These are phyloP conservation scores for Rhipidocladum racemiflorum DNA, from an alignment of 176 grass and related monocot genomes.

Conservation along the genomic window DNA sequence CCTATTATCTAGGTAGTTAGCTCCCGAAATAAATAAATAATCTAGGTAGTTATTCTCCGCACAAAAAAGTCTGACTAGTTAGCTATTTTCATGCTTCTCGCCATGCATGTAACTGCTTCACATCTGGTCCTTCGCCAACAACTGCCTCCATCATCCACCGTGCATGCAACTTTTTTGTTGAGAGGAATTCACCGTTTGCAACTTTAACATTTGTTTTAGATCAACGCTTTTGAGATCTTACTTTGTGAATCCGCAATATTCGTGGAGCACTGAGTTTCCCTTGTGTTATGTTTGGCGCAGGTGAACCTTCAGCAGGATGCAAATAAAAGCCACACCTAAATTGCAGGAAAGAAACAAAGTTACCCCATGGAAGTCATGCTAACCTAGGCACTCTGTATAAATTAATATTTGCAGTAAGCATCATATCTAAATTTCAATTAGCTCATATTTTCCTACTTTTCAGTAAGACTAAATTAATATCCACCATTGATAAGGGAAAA, in stretches of 20 bases:
- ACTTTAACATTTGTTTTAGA: constrained; percentile 1
- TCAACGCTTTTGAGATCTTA: constrained; percentile 45
- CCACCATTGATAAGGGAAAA: neutral
- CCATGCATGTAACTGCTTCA: neutral
- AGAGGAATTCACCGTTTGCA: neutral
- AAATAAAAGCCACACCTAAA: constrained; percentile 93
- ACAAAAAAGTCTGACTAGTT: too few relatives aligned
- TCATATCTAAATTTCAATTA: neutral
- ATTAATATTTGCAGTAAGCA: neutral
- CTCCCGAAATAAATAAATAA: neutral
- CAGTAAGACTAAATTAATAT: neutral
- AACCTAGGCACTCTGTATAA: neutral
- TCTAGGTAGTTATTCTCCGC: neutral
- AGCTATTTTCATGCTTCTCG: neutral
- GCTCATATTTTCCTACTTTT: neutral
- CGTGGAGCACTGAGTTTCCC: constrained; percentile 91
- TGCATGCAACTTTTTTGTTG: neutral
- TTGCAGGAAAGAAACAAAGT: constrained; percentile 22
- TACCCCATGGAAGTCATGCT: neutral
- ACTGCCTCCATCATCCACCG: neutral
- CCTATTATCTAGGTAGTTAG: neutral
- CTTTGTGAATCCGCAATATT: constrained; percentile 93
- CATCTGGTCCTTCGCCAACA: neutral
- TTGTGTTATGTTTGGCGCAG: constrained; percentile 72
- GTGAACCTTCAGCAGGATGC: constrained; percentile 85